phyloP scores from a whole-genome alignment of 306 rosid genomes.

The Glycine latifolia region DNA sequence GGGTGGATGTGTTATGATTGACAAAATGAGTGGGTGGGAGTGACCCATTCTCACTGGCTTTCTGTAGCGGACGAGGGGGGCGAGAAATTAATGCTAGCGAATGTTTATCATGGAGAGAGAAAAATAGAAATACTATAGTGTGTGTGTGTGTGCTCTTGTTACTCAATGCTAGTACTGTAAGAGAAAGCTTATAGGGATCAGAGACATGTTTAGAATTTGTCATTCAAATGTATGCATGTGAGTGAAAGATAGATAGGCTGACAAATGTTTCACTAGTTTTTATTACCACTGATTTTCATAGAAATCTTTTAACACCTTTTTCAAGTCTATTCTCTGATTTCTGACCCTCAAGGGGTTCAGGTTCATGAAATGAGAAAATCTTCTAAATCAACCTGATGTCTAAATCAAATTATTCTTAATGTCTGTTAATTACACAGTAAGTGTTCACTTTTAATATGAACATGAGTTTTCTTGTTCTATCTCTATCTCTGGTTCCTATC shows the following conservation, averaged over 20 bases:
- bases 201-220: constrained; percentile 13
- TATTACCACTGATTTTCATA: constrained; percentile 1
- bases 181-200: constrained; percentile 11
- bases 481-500: no score
- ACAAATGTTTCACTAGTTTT: constrained; percentile 23
- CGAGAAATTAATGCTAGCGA: constrained; percentile 71
- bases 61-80: constrained; percentile 99
- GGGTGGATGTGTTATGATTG: constrained; percentile 69
- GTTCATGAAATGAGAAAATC: background rate
- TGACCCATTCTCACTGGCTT: constrained; percentile 63
- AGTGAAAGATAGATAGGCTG: background rate
- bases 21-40: constrained; percentile 98
- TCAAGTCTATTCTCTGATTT: constrained; percentile 44
- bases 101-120: constrained; percentile 53
- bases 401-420: constrained; percentile 50
- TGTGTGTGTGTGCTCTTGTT: no score
- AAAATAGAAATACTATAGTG: no score
- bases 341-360: constrained; percentile 45
- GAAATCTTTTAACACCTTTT: constrained; percentile 20
- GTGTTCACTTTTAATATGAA: no score
- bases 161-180: no score
- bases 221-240: background rate
- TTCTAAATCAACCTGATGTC: constrained; percentile 25
- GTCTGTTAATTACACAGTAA: constrained; percentile 36
- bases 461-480: no score